A percentile compares a stretch with the other conserved stretches of the same genome.
phyloP scores from a whole-genome alignment of 2,329 filamentous ascomycete genomes.

The Herpotrichia juniperi region DNA sequence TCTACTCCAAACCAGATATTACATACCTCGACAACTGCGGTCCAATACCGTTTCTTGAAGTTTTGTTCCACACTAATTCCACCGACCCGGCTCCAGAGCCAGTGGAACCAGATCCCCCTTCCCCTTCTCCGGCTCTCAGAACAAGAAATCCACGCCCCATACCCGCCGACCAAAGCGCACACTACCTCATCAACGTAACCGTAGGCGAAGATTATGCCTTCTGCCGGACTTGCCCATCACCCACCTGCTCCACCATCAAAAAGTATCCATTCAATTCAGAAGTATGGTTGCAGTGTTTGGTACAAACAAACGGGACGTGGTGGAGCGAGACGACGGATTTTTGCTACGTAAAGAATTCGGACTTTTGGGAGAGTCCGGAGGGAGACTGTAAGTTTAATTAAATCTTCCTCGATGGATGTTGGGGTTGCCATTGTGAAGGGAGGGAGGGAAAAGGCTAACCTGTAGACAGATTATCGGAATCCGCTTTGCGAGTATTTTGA shows the following conservation, averaged over 20 bases:
- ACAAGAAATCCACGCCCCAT: constrained; percentile 15
- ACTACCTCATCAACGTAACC: constrained; percentile 37
- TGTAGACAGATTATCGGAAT: constrained; percentile 23
- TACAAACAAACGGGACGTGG: constrained; percentile 19
- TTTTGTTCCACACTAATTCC: constrained; percentile 23
- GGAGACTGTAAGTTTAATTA: constrained; percentile 26
- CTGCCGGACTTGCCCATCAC: constrained; percentile 26
- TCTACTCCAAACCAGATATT: constrained; percentile 30
- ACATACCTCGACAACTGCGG: constrained; percentile 34
- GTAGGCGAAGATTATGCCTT: constrained; percentile 35
- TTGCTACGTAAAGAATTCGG: constrained; percentile 32
- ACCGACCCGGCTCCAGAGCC: constrained; percentile 24
- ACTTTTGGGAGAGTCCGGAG: constrained; percentile 33
- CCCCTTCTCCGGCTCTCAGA: constrained; percentile 21
- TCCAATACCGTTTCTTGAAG: constrained; percentile 33
- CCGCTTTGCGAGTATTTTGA: constrained; percentile 28
- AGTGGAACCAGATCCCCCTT: background rate
- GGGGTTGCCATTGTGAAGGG: background rate
- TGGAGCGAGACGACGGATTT: constrained; percentile 39
- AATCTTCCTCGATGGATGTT: background rate
- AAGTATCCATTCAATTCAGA: constrained; percentile 30
- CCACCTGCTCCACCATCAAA: constrained; percentile 17
- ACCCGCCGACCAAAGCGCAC: constrained; percentile 7
- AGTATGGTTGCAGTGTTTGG: constrained; percentile 34
- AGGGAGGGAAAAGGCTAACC: background rate